Evolutionary conservation across 2,329 filamentous ascomycete genomes (phyloP), one percentile per base, ranked within the genome.

Genomic region (Arthrobotrys musiformis): DNA sequence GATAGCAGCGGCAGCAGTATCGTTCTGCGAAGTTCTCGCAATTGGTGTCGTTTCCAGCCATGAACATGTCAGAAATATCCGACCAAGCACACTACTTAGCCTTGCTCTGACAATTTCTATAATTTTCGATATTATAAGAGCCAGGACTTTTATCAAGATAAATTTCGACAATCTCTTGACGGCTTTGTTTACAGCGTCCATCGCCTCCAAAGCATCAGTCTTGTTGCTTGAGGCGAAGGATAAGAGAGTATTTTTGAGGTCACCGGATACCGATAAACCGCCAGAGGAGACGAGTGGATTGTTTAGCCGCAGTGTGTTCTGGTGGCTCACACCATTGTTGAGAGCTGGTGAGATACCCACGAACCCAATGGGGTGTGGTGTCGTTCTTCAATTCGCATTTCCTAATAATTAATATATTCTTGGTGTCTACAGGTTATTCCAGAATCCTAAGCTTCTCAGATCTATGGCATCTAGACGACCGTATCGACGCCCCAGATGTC

Each of bases 321-420:
- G 82, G 82, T 84, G 83, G 83, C 63, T 84, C 11, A 84, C 84
- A 28, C 17, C 60, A 0, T 64, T 84, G 4, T 80, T 84, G 28
- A 70, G 40, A 46, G 28, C 56, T 30, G 73, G 73, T 77, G 33
- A 62, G 40, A 17, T 66, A 22, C n/a, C n/a, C n/a, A n/a, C n/a
- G n/a, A n/a, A n/a, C n/a, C n/a, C n/a, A n/a, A n/a, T n/a, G n/a
- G n/a, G n/a, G n/a, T n/a, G n/a, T n/a, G n/a, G n/a, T n/a, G n/a
- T n/a, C n/a, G n/a, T n/a, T n/a, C n/a, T n/a, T n/a, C n/a, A n/a
- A n/a, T n/a, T n/a, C n/a, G n/a, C n/a, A n/a, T n/a, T n/a, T n/a
- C n/a, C n/a, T n/a, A n/a, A n/a, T n/a, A n/a, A n/a, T n/a, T n/a
- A n/a, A n/a, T n/a, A n/a, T n/a, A n/a, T n/a, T 42, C 30, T 42